Conservation (phyloP, 2,329 filamentous ascomycete genomes). For the Fusarium guadeloupense region DNA sequence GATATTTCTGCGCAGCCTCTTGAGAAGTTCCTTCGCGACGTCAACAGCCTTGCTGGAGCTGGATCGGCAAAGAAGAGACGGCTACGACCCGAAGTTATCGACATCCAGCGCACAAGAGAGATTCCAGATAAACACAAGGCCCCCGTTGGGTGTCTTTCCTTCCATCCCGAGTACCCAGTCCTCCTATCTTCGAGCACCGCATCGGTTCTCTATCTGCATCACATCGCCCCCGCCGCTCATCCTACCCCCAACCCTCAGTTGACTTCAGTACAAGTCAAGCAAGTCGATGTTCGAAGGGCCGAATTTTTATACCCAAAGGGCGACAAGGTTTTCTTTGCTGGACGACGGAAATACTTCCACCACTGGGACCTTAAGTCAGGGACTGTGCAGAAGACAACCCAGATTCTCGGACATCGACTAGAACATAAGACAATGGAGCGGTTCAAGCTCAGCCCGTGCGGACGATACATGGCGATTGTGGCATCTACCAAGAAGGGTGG, state of each 20-base stretch:
- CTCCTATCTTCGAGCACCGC: slow-evolving; percentile 89
- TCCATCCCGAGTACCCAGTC: slow-evolving; percentile 89
- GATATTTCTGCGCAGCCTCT: slow-evolving; percentile 78
- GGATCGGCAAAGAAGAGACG: slow-evolving; percentile 69
- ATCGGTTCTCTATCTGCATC: slow-evolving; percentile 87
- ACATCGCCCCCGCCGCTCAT: slow-evolving; percentile 79
- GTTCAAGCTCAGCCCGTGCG: slow-evolving; percentile 88
- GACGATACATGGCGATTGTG: slow-evolving; percentile 83
- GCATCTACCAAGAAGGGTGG: slow-evolving; percentile 85
- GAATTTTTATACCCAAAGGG: slow-evolving; percentile 79
- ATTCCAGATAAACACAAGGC: slow-evolving; percentile 82
- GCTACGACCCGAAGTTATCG: slow-evolving; percentile 85
- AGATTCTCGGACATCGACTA: slow-evolving; percentile 77
- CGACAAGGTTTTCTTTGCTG: slow-evolving; percentile 86
- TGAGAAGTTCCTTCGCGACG: slow-evolving; percentile 80
- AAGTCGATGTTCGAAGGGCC: slow-evolving; percentile 84
- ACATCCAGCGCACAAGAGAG: slow-evolving; percentile 90
- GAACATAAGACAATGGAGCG: slow-evolving; percentile 92
- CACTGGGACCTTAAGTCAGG: slow-evolving; percentile 90
- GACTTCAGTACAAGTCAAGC: slow-evolving; percentile 86
- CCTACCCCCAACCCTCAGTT: slow-evolving; percentile 87
- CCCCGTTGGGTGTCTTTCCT: slow-evolving; percentile 82
- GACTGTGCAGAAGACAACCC: slow-evolving; percentile 80
- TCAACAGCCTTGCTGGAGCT: slow-evolving; percentile 69
- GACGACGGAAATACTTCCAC: slow-evolving; percentile 90